A percentile compares a stretch with the other conserved stretches of the same genome.
phyloP scores from a whole-genome alignment of 2,329 filamentous ascomycete genomes.

The Sarocladium brachiariae region DNA sequence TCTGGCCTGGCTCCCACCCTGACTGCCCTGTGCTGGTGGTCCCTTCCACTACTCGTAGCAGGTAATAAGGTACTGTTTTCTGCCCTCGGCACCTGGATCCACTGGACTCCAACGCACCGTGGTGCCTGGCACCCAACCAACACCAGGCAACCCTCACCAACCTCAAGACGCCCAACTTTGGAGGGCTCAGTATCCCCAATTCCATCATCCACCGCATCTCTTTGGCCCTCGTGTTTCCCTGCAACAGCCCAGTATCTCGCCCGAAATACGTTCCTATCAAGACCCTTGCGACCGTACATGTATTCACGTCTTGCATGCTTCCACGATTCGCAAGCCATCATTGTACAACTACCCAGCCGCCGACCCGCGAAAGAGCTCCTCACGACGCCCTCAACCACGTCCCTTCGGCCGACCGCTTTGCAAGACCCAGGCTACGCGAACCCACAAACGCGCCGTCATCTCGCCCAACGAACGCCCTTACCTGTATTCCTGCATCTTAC shows the following conservation, averaged over 20 bases:
- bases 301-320: background rate
- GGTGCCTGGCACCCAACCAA: background rate
- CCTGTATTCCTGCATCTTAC: background rate
- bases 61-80: background rate
- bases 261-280: background rate
- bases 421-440: background rate
- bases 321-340: background rate
- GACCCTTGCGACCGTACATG: background rate
- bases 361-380: conserved; percentile 6
- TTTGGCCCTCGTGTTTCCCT: background rate
- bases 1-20: no score
- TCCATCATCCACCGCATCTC: background rate
- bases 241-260: background rate
- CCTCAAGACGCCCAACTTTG: conserved; percentile 8
- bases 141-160: conserved; percentile 6
- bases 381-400: conserved; percentile 3
- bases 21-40: no score
- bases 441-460: background rate
- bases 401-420: background rate
- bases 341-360: background rate
- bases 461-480: background rate
- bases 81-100: conserved; percentile 5
- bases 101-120: conserved; percentile 1
- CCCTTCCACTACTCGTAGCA: no score
- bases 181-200: conserved; percentile 4